Evolutionary conservation across 1,284 basidiomycete species (phyloP).

Genomic region (Boletus semigastroideus): DNA sequence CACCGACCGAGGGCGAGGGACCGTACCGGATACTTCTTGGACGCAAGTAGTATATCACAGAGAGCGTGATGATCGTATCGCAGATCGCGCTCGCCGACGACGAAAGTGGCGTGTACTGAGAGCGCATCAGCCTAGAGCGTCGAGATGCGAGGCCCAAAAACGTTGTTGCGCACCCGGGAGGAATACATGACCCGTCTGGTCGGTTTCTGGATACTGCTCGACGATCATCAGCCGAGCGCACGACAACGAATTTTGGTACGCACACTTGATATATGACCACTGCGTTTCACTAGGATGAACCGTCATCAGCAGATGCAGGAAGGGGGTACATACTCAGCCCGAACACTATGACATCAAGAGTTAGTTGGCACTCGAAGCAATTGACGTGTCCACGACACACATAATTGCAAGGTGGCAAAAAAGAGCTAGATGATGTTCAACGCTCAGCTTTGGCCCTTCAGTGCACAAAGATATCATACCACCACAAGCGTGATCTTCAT

Average conservation of each 20-base stretch:
- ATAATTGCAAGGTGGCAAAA: conserved; percentile 2
- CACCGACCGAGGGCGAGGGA: background rate
- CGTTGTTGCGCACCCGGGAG: background rate
- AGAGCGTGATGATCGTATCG: conserved; percentile 15
- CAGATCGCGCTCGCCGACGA: conserved; percentile 12
- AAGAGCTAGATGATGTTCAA: conserved; percentile 3
- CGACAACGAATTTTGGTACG: background rate
- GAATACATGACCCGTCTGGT: background rate
- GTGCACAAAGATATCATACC: conserved; percentile 7
- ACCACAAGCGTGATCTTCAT: conserved; percentile 12
- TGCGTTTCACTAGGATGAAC: background rate
- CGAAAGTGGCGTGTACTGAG: conserved; percentile 8
- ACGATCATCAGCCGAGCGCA: background rate
- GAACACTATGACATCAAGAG: conserved; percentile 3
- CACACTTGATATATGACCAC: background rate
- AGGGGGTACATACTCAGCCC: conserved; percentile 5
- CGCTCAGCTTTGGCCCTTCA: background rate
- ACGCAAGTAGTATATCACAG: conserved; percentile 14
- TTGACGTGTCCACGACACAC: background rate
- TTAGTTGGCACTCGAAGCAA: background rate
- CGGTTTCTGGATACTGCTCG: background rate
- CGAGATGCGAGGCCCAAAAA: background rate
- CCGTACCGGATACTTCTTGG: conserved; percentile 11
- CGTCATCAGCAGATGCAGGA: background rate
- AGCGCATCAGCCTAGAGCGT: background rate